Evolutionary conservation across 2,329 filamentous ascomycete species (phyloP), one percentile per base, ranked within the genome.

Genomic region (Ophiostoma tasmaniense): DNA sequence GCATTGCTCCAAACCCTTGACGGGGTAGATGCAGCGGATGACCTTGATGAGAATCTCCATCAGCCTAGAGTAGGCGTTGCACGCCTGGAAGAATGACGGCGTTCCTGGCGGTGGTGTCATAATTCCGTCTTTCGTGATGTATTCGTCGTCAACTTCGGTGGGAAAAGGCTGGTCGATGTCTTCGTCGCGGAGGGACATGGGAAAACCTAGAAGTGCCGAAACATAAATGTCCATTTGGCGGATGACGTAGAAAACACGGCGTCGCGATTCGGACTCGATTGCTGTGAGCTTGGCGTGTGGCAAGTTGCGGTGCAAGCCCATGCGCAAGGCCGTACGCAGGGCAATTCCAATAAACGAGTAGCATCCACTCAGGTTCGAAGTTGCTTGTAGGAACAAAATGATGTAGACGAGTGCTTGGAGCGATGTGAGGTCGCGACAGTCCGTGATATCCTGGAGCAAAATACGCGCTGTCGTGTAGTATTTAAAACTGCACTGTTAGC

Each of bases 261-360:
- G 83, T 71, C 88, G 83, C 25, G 84, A 82, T 77, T 90, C 87
- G 67, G 85, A 81, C 74, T 90, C 87, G 69, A 90, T 84, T 2
- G 85, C 82, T 66, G 85, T 83, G 68, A 90, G 83, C 69, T 84
- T 83, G 68, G 86, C 83, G 65, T 89, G 86, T 14, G 87, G 81
- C 6, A 94, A 79, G 70, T 90, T 86, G 67, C 91, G 88, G 76
- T 95, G 91, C 33, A 94, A 81, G 8, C 91, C 91, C 79, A 94
- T 88, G 2, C 90, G 86, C 42, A 94, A 79, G n/a, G 90, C 87
- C 7, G 90, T 89, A 66, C 90, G 86, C 66, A 93, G 80, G 1
- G 90, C 91, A 73, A 94, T 90, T 7, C 91, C 91, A 65, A 94
- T 84, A 73, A 92, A 93, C 0, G 90, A 87, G 77, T 94, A 94